Base-by-base conservation (phyloP, 2,329 filamentous ascomycete genomes). In the Colletotrichum australisinense region DNA sequence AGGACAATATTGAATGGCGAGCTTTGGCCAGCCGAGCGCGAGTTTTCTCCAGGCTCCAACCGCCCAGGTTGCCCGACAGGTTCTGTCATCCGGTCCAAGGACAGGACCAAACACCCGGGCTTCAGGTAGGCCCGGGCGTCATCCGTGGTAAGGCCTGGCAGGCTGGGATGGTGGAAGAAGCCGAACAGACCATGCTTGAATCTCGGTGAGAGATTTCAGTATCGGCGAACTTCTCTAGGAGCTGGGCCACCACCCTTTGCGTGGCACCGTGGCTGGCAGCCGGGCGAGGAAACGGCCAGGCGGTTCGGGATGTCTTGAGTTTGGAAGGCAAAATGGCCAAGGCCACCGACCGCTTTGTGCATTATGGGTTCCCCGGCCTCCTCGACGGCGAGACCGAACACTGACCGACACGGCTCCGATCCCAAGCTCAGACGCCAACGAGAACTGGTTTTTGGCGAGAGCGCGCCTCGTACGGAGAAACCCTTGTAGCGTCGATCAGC, bases 341-440 rank as follows among this genome's bases (percentile, higher is more conserved):
- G 67, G 19, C 65, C 42, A 56, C 67, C 66, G 53, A 53, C 6
- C 64, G 53, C 16, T 11, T 56, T 30, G 52, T 42, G 19, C 49
- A 69, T 66, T 42, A 42, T 58, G 69, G 52, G 59, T 46, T 30
- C 28, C 56, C 71, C 57, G 60, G 65, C 67, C 32, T 65, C 71
- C 56, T 32, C 22, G 56, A 66, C 67, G 71, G 71, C 67, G 60
- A 73, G 60, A 42, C 71, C 71, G 71, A 71, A 66, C 28, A 62
- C 32, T 65, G 59, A 73, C 71, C 71, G 62, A 62, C 60, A 71
- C 67, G 67, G 71, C 60, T 66, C 67, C 67, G 70, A 70, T 73
- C 66, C 52, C 49, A 68, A 67, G 69, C 19, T 22, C 35, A 55
- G 28, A 56, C 24, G 42, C 38, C 42, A 55, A 42, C 26, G 26